phyloP scores from a whole-genome alignment of 1,284 basidiomycete genomes.

The Apiotrichum mycotoxinovorans region DNA sequence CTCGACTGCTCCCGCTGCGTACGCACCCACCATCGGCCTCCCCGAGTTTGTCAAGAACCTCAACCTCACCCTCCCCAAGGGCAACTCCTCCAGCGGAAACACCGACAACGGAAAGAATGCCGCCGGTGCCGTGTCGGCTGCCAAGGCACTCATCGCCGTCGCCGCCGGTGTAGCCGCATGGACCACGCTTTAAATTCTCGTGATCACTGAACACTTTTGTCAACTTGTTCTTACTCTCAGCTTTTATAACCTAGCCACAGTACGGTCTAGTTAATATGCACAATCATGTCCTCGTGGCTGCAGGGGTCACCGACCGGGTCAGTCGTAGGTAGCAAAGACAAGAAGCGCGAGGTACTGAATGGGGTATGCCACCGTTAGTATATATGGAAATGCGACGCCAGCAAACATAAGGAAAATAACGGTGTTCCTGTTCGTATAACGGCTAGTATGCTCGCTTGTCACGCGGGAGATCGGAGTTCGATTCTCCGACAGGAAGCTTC shows the following conservation, averaged over 20 bases:
- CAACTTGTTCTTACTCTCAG: too few species aligned
- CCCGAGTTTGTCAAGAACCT: conserved; percentile 8
- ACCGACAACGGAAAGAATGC: background rate
- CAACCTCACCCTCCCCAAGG: conserved; percentile 3
- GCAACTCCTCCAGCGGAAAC: background rate
- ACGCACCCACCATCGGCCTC: conserved; percentile 24
- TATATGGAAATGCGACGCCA: too few species aligned
- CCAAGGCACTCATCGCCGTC: background rate
- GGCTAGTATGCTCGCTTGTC: conserved; percentile 1
- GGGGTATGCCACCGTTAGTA: too few species aligned
- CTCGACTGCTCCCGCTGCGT: conserved; percentile 23
- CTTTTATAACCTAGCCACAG: too few species aligned
- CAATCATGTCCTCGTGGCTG: too few species aligned
- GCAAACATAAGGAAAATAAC: too few species aligned
- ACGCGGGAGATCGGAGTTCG: background rate
- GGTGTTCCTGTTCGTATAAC: background rate
- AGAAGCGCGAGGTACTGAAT: too few species aligned
- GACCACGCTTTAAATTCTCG: background rate
- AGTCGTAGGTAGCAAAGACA: too few species aligned
- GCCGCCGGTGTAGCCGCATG: background rate
- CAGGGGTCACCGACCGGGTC: too few species aligned
- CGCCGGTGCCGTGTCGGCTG: background rate
- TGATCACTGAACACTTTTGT: too few species aligned
- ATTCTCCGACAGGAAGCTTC: background rate
- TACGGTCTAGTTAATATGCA: too few species aligned